Percentiles rank a stretch among this genome's conserved stretches.
Conservation (phyloP, 2,329 filamentous ascomycete species). For the Setomelanomma holmii region DNA sequence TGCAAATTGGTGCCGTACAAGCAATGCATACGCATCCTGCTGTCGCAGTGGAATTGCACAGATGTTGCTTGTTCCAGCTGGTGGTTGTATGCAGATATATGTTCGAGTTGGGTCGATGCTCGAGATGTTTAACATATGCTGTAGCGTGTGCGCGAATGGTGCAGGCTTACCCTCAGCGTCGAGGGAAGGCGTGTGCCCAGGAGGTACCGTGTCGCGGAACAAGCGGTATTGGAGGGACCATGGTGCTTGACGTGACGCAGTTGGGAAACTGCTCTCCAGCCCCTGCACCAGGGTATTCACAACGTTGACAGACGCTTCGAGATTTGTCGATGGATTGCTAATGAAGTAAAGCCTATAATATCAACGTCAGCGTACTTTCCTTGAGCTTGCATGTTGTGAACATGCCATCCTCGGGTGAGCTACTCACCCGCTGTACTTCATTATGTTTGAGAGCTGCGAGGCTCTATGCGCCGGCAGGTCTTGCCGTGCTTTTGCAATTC, state of each 20-base stretch:
- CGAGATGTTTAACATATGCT: conserved; percentile 39
- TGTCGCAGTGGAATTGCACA: conserved; percentile 33
- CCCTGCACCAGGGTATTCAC: conserved; percentile 30
- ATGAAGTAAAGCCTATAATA: conserved; percentile 42
- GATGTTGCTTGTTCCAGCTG: conserved; percentile 14
- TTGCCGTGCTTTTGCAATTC: too few species aligned
- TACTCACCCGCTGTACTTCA: conserved; percentile 31
- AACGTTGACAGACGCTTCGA: conserved; percentile 30
- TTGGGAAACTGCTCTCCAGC: conserved; percentile 37
- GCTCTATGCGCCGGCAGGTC: too few species aligned
- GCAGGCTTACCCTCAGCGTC: conserved; percentile 22
- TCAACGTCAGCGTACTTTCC: too few species aligned
- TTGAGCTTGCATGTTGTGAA: background rate
- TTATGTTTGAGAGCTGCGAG: conserved; percentile 1
- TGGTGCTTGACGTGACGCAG: conserved; percentile 22
- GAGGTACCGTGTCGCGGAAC: conserved; percentile 40
- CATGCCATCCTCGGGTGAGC: background rate
- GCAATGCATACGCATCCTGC: conserved; percentile 25
- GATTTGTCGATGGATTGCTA: conserved; percentile 30
- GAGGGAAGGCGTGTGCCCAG: conserved; percentile 10
- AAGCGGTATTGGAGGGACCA: conserved; percentile 44
- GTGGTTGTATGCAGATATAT: conserved; percentile 34
- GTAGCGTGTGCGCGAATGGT: conserved; percentile 31
- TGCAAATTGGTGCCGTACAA: conserved; percentile 28
- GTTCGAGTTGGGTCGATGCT: conserved; percentile 25